Conservation (phyloP, 129 eudicot genomes). For the Scalesia atractyloides region DNA sequence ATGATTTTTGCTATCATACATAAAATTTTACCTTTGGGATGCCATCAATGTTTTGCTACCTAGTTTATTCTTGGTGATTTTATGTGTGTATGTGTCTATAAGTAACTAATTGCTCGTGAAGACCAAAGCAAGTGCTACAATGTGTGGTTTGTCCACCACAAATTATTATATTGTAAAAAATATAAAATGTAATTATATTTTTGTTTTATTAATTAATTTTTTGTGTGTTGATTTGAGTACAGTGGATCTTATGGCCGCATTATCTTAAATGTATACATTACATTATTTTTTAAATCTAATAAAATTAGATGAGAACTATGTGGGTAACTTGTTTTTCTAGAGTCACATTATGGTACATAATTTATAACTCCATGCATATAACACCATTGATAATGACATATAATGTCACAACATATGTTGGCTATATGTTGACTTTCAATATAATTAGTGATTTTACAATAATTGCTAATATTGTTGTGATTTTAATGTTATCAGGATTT, state of each 20-base stretch:
- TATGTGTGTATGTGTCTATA: not conserved
- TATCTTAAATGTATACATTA: too few species aligned
- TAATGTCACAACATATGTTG: not conserved
- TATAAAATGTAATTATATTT: not conserved
- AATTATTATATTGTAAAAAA: not conserved
- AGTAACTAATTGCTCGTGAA: slow-evolving; percentile 1
- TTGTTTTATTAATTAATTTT: too few species aligned
- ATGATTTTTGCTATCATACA: slow-evolving; percentile 6
- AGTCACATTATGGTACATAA: not conserved
- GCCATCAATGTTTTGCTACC: slow-evolving; percentile 20
- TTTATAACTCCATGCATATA: slow-evolving; percentile 1
- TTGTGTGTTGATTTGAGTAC: too few species aligned
- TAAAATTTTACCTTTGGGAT: slow-evolving; percentile 25
- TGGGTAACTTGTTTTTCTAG: not conserved
- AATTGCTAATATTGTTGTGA: too few species aligned
- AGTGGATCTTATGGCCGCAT: too few species aligned
- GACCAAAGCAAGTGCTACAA: slow-evolving; percentile 7
- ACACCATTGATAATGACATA: not conserved
- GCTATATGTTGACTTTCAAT: not conserved
- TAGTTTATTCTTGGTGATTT: not conserved
- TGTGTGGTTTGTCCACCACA: not conserved
- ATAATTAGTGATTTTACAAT: not conserved
- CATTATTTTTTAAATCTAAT: not conserved
- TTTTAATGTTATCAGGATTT: too few species aligned
- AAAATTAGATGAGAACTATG: slow-evolving; percentile 21